Evolutionary conservation across 257 asterid genomes (phyloP).

Genomic region (Echium plantagineum): DNA sequence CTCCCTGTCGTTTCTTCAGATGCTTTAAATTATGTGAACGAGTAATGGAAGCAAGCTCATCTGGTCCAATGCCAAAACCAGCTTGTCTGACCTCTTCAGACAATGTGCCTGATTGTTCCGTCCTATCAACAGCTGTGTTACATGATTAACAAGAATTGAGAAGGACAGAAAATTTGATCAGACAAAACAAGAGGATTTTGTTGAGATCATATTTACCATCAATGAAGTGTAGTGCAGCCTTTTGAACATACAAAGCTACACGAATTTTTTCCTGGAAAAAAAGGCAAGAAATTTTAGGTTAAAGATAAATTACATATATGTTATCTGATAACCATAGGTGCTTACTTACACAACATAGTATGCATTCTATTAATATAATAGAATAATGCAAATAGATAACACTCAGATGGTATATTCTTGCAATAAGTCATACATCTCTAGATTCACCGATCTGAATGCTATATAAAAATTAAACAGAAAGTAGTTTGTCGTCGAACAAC

Average conservation of each 20-base stretch:
- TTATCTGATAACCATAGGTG: neutral
- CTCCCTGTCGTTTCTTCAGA: constrained; percentile 45
- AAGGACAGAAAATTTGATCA: constrained; percentile 8
- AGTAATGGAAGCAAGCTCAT: constrained; percentile 54
- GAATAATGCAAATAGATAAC: neutral
- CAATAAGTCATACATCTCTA: no score
- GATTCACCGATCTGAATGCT: neutral
- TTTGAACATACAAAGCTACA: constrained; percentile 59
- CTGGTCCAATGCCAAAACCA: constrained; percentile 49
- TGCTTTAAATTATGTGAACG: constrained; percentile 48
- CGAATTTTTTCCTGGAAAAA: constrained; percentile 60
- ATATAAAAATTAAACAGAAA: neutral
- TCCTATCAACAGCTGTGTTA: constrained; percentile 29
- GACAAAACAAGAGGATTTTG: neutral
- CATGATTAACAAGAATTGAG: constrained; percentile 14
- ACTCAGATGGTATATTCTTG: neutral
- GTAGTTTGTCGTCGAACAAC: neutral
- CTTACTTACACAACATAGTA: neutral
- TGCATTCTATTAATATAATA: neutral
- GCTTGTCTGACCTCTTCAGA: constrained; percentile 44
- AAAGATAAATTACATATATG: neutral
- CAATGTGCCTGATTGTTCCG: constrained; percentile 13
- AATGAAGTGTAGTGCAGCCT: constrained; percentile 65
- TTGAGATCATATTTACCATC: constrained; percentile 34
- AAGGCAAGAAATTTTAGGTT: neutral